Evolutionary conservation across 306 rosid species (phyloP).

Genomic region (Chamaecrista fasciculata): DNA sequence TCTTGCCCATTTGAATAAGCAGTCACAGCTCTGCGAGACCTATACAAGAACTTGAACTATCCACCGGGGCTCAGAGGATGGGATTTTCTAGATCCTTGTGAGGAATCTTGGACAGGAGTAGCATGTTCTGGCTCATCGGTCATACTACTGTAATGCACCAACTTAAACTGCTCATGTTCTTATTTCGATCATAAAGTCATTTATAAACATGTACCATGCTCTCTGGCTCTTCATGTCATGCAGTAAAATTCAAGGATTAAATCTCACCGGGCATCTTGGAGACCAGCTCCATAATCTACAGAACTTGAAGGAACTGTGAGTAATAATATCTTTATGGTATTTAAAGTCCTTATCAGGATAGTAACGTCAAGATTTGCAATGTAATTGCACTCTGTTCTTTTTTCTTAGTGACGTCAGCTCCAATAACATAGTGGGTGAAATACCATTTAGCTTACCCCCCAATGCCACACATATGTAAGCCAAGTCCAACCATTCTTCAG

Average conservation of each 20-base stretch:
- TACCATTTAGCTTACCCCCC: constrained; percentile 72
- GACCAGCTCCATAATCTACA: constrained; percentile 55
- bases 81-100: constrained; percentile 84
- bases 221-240: constrained; percentile 31
- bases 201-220: background rate
- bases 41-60: constrained; percentile 57
- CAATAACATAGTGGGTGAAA: constrained; percentile 64
- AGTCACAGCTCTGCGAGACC: constrained; percentile 66
- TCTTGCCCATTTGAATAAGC: constrained; percentile 27
- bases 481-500: background rate
- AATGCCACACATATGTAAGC: constrained; percentile 84
- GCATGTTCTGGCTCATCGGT: constrained; percentile 76
- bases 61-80: constrained; percentile 63
- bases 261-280: constrained; percentile 76
- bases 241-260: constrained; percentile 75
- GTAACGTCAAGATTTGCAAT: background rate
- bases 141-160: constrained; percentile 62
- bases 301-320: constrained; percentile 72
- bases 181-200: constrained; percentile 4
- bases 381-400: constrained; percentile 26
- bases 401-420: constrained; percentile 77
- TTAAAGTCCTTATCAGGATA: background rate
- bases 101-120: constrained; percentile 84
- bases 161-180: background rate
- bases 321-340: constrained; percentile 4